Percentiles rank a stretch among this genome's conserved stretches.
Conservation (phyloP, 2,329 filamentous ascomycete species). For the Xylaria sp. region DNA sequence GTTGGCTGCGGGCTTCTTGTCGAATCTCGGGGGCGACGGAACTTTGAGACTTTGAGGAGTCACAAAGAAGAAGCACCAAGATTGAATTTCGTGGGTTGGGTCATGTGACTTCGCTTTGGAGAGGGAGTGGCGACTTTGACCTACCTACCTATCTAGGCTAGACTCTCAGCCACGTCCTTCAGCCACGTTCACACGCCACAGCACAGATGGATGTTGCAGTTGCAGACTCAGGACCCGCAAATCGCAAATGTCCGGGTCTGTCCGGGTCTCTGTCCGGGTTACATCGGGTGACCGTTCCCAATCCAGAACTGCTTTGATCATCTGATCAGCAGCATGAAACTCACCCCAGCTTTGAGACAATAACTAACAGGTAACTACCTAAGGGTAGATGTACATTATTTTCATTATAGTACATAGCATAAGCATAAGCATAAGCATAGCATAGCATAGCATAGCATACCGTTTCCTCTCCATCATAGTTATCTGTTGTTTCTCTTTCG, state of each 20-base stretch:
- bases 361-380: background rate
- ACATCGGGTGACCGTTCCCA: background rate
- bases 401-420: no score
- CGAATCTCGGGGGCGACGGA: conserved; percentile 9
- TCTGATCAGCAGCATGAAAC: background rate
- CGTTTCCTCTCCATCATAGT: background rate
- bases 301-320: background rate
- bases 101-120: conserved; percentile 34
- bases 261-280: no score
- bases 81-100: conserved; percentile 35
- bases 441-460: no score
- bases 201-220: no score
- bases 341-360: background rate
- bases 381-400: no score
- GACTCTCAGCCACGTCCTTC: no score
- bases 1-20: conserved; percentile 20
- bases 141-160: background rate
- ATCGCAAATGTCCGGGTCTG: no score
- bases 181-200: no score
- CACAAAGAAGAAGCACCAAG: conserved; percentile 6
- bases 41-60: conserved; percentile 18
- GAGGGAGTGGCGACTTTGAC: background rate
- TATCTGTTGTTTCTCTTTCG: background rate
- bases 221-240: no score
- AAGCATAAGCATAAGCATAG: no score